A percentile compares a stretch with the other conserved stretches of the same genome.
These are phyloP conservation scores for Akanthomyces uredinophilus DNA, from an alignment of 2,329 filamentous ascomycete genomes.

Conservation along the genomic window DNA sequence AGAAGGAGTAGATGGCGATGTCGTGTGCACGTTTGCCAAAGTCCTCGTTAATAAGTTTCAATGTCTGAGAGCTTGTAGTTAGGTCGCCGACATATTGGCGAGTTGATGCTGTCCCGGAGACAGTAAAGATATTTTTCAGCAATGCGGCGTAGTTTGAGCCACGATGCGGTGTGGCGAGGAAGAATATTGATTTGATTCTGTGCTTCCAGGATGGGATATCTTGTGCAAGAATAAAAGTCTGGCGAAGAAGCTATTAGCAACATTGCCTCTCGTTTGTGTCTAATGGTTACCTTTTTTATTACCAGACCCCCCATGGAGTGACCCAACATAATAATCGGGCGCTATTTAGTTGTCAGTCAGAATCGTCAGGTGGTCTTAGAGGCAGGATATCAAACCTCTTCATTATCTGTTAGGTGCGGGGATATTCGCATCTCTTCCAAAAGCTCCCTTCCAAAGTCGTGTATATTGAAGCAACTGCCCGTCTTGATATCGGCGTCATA, in stretches of 20 bases:
- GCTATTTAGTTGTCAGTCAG: conserved; percentile 8
- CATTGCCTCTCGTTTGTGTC: too few relatives aligned
- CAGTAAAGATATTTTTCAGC: conserved; percentile 23
- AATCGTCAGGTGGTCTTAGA: too few relatives aligned
- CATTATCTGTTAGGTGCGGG: conserved; percentile 16
- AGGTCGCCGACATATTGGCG: conserved; percentile 24
- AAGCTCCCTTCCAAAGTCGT: conserved; percentile 27
- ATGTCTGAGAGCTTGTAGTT: conserved; percentile 19
- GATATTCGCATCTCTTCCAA: conserved; percentile 25
- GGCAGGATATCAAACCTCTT: neutral
- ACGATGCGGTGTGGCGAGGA: conserved; percentile 32
- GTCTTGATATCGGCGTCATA: conserved; percentile 27
- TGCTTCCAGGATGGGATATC: neutral
- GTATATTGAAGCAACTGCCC: conserved; percentile 22
- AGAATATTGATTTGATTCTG: conserved; percentile 27
- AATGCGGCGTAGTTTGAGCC: conserved; percentile 27
- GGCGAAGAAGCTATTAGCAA: neutral
- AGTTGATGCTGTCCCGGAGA: conserved; percentile 16
- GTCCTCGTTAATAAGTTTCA: conserved; percentile 29
- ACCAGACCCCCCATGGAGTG: conserved; percentile 30
- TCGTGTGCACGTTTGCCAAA: conserved; percentile 24
- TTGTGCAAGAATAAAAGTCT: conserved; percentile 22
- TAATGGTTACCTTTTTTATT: conserved; percentile 26
- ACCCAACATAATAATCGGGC: conserved; percentile 24
- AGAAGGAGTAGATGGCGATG: conserved; percentile 30